phyloP scores from a whole-genome alignment of 345 rosid genomes.

The Camelina neglecta region DNA sequence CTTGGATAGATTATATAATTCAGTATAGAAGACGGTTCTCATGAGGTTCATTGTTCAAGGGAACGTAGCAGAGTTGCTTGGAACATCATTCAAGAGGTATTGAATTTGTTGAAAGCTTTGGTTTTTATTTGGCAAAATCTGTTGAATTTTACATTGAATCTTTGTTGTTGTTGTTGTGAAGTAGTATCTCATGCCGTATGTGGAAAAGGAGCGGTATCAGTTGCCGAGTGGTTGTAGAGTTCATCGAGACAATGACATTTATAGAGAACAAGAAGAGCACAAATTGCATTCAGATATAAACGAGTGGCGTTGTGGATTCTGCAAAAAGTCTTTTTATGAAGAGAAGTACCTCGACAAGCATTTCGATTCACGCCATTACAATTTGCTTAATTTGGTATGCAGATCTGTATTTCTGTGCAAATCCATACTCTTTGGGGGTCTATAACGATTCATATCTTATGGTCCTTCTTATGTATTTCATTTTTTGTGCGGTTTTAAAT shows the following conservation, averaged over 20 bases:
- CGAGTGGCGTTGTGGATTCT: slow-evolving; percentile 74
- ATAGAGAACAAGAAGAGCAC: slow-evolving; percentile 72
- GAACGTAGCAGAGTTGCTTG: slow-evolving; percentile 75
- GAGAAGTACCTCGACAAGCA: slow-evolving; percentile 69
- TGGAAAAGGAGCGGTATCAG: slow-evolving; percentile 55
- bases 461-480: neutral
- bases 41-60: slow-evolving; percentile 70
- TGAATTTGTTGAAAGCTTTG: neutral
- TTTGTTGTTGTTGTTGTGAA: slow-evolving; percentile 39
- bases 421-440: neutral
- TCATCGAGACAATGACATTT: slow-evolving; percentile 60
- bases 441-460: neutral
- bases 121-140: neutral
- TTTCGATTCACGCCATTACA: slow-evolving; percentile 63
- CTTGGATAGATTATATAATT: slow-evolving; percentile 7
- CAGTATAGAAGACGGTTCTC: slow-evolving; percentile 19
- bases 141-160: no score
- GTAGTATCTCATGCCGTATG: slow-evolving; percentile 75
- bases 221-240: slow-evolving; percentile 59
- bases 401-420: neutral
- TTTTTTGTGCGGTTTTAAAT: neutral
- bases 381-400: slow-evolving; percentile 58
- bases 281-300: slow-evolving; percentile 57
- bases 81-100: slow-evolving; percentile 60
- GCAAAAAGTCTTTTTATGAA: slow-evolving; percentile 66